These are phyloP conservation scores for Chimonanthus praecox DNA, from an alignment of 164 flowering plant species.

Conservation along the genomic window DNA sequence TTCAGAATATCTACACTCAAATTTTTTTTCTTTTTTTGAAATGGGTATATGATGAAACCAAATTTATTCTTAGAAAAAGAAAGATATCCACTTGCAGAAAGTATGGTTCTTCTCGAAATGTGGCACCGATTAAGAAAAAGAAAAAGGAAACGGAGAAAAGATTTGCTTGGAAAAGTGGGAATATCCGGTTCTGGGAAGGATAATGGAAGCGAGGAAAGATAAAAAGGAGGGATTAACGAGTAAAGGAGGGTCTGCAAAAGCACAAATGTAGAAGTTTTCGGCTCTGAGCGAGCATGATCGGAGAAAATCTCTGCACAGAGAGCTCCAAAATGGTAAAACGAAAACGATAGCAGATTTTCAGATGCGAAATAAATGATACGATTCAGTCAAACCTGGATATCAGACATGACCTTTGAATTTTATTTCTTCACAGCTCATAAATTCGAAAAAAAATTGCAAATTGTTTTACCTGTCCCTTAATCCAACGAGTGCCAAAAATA, in stretches of 20 bases:
- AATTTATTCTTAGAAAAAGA: no score
- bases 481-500: no score
- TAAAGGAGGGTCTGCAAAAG: background rate
- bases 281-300: background rate
- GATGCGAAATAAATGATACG: constrained; percentile 3
- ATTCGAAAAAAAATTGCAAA: background rate
- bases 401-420: no score
- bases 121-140: no score
- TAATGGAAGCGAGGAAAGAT: background rate
- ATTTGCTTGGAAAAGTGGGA: background rate
- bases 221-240: background rate
- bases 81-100: no score
- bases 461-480: background rate
- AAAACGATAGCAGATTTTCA: background rate
- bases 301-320: background rate
- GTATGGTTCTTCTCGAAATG: no score
- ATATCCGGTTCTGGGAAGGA: background rate
- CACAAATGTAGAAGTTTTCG: constrained; percentile 1
- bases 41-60: no score
- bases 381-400: no score
- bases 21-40: no score
- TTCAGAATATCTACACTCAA: no score
- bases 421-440: background rate
- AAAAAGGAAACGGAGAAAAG: background rate
- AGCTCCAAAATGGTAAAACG: background rate